Base-by-base conservation (phyloP, 805 yeast species). In the Yarrowia sp. region DNA sequence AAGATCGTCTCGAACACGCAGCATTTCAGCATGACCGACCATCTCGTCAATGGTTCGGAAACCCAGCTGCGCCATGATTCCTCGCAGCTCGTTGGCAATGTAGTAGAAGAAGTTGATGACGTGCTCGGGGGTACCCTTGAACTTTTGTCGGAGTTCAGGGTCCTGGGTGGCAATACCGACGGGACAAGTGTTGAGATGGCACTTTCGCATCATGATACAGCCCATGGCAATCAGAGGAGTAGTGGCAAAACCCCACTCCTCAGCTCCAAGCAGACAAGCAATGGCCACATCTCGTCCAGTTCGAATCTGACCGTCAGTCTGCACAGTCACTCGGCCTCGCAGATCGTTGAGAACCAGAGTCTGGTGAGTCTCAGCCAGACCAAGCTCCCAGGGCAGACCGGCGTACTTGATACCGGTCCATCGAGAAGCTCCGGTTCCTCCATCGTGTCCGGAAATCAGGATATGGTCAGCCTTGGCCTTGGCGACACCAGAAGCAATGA, bases 401-500 rank as follows among this genome's bases (percentile, higher is more conserved):
- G 99, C 97, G 75, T 92, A 87, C 76, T 92, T 92, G 75, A 93
- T 92, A 75, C 97, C 95, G 18, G 98, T 92, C 91, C 96, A 90
- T 77, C 96, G 86, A 67, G 97, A 93, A 66, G 99, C 99, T 86
- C 99, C 99, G 66, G 99, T 93, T 81, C 99, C 99, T 84, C 99
- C 99, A 78, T 93, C 98, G 74, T 96, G 98, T 73, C 98, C 98
- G 67, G 97, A 90, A 69, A 93, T 90, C 74, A 93, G 83, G 73
- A 93, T 89, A 75, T 93, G 97, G 75, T 95, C 98, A 13, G 98
- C 97, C 75, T 95, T 96, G 17, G 99, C 99, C 80, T 93, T 93
- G 67, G 98, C 98, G 33, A 93, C 99, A 84, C 99, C 99, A 48
- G 98, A 91, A 32, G 98, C 98, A 75, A 95, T 93, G 74, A 95